These are phyloP conservation scores for Xerocomus minutiporus DNA, from an alignment of 1,284 basidiomycete genomes.

Conservation along the genomic window DNA sequence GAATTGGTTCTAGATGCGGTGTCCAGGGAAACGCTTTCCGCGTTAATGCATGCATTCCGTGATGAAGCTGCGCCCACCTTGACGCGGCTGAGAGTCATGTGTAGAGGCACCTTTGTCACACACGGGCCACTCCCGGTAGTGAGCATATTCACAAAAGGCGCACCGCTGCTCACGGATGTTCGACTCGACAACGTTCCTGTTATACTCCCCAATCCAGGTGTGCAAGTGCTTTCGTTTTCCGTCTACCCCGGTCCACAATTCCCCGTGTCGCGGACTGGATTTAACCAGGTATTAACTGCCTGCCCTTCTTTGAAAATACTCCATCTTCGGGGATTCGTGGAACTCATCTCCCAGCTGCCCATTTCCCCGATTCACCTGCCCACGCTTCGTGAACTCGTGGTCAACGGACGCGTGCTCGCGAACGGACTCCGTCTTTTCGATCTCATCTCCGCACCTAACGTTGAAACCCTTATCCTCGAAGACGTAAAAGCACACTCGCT, in stretches of 20 bases:
- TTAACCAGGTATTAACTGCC: constrained; percentile 18
- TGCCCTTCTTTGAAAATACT: constrained; percentile 24
- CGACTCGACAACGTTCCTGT: constrained; percentile 31
- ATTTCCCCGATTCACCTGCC: constrained; percentile 22
- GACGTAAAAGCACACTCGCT: constrained; percentile 30
- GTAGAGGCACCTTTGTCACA: constrained; percentile 29
- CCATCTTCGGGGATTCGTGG: constrained; percentile 32
- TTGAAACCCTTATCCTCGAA: constrained; percentile 30
- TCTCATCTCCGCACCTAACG: constrained; percentile 30
- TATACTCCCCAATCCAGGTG: constrained; percentile 17
- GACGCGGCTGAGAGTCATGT: constrained; percentile 28
- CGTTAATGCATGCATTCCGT: constrained; percentile 22
- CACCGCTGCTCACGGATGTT: constrained; percentile 29
- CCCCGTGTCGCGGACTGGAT: constrained; percentile 25
- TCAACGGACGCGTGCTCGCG: constrained; percentile 29
- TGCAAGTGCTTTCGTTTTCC: constrained; percentile 27
- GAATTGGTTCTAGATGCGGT: constrained; percentile 30
- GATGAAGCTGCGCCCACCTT: constrained; percentile 27
- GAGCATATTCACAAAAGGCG: constrained; percentile 26
- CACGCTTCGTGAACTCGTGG: constrained; percentile 28
- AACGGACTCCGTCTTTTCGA: constrained; percentile 32
- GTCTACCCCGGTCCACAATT: constrained; percentile 32
- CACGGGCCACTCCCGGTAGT: constrained; percentile 26
- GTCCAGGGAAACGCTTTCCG: constrained; percentile 29
- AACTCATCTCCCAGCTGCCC: constrained; percentile 20